Percentiles rank a stretch among this genome's conserved stretches.
These are phyloP conservation scores for Mesotaenium endlicherianum DNA, from an alignment of 139 green algal genomes.

Conservation along the genomic window DNA sequence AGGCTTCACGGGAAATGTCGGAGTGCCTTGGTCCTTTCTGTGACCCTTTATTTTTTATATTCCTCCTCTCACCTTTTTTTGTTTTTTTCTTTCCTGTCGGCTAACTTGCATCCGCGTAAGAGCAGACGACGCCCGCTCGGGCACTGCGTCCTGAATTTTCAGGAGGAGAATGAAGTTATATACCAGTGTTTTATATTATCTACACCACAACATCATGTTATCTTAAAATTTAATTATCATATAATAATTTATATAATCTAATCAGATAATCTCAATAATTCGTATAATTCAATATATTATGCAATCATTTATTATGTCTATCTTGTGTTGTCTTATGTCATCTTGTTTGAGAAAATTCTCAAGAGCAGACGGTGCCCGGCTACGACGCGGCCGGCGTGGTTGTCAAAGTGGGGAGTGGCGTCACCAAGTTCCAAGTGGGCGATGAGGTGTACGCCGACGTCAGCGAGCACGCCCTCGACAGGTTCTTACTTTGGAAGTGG, in stretches of 20 bases:
- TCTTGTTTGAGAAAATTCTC: not conserved
- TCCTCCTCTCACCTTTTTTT: no score
- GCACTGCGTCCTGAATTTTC: not conserved
- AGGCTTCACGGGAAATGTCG: no score
- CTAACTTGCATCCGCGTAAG: no score
- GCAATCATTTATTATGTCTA: not conserved
- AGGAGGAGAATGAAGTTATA: not conserved
- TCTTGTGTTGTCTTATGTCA: not conserved
- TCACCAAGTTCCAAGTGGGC: constrained; percentile 26
- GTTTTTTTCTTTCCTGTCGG: no score
- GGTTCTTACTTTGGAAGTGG: no score
- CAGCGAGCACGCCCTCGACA: constrained; percentile 12
- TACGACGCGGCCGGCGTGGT: constrained; percentile 29
- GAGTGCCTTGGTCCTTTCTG: no score
- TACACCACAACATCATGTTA: not conserved
- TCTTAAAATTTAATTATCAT: not conserved
- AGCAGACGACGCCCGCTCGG: no score
- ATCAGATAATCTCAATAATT: not conserved
- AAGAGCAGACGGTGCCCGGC: constrained; percentile 29
- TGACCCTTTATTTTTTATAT: no score
- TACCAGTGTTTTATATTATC: not conserved
- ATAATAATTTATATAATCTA: no score
- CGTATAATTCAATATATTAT: not conserved
- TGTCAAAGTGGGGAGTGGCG: constrained; percentile 6
- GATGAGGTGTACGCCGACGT: constrained; percentile 38